Base-by-base conservation (phyloP, 257 asterid genomes). In the Solanum infundibuliforme region DNA sequence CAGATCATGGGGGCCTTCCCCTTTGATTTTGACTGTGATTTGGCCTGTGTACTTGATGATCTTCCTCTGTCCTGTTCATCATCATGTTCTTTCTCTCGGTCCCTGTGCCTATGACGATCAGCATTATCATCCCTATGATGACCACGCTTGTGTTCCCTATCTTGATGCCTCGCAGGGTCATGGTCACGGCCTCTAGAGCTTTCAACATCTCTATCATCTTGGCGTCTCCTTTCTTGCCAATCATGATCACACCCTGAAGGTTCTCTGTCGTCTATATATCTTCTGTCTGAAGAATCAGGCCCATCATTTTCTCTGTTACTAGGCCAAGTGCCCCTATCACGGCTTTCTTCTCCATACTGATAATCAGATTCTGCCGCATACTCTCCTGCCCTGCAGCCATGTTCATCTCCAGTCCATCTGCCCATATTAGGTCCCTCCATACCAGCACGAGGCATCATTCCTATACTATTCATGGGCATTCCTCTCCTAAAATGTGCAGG, bases 401-500 rank as follows among this genome's bases (percentile, higher is more conserved):
- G 96, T 87, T 95, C 99, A 29, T 95, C 98, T 65, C 98, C 94
- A 29, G 92, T 92, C 99, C 98, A 92, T 87, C 98, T 98, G 16
- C 93, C 98, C 94, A 92, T 86, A 83, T 92, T 91, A 73, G 95
- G 98, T 12, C 98, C 98, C 86, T 91, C 98, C 90, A 96, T 89
- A 55, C 96, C 98, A 34, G 94, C 77, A 62, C 87, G 68, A 32
- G 96, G 95, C 98, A 97, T 97, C 96, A 95, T 95, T 39, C 96
- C 96, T 98, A 95, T 95, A 66, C 93, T 93, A 87, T 92, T 95
- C 89, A 94, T 94, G 55, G 95, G 91, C 98, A 97, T 97, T 81
- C 98, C 98, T 72, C 99, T 93, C 31, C 98, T 95, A 48, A 94
- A 95, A 83, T 95, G 95, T 31, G 98, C 98, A 1, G 99, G 96